These are phyloP conservation scores for Trichoderma guizhouense DNA, from an alignment of 2,329 filamentous ascomycete species.

Conservation along the genomic window DNA sequence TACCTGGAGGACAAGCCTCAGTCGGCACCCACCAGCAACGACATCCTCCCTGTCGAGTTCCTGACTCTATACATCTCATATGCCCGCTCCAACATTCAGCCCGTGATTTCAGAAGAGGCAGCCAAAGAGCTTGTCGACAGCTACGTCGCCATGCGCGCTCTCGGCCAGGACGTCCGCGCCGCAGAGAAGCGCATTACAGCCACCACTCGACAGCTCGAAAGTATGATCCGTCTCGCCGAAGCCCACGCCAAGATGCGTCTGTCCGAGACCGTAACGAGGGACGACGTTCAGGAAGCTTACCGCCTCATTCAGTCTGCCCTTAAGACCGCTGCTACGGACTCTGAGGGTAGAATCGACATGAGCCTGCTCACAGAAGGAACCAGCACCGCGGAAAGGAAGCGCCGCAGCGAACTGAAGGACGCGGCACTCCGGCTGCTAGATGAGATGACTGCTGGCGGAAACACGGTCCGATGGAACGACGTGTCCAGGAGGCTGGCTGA, in stretches of 20 bases:
- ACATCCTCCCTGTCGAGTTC: constrained; percentile 91
- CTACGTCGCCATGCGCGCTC: constrained; percentile 92
- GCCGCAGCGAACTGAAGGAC: constrained; percentile 79
- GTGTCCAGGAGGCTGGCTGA: constrained; percentile 71
- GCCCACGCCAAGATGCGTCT: constrained; percentile 98
- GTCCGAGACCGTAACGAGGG: constrained; percentile 66
- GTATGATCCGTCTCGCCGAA: constrained; percentile 95
- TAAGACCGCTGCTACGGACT: constrained; percentile 95
- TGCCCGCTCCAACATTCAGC: constrained; percentile 81
- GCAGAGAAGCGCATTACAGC: constrained; percentile 96
- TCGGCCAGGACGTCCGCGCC: constrained; percentile 82
- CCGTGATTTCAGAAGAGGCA: constrained; percentile 73
- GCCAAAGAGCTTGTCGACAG: constrained; percentile 79
- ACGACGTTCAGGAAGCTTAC: constrained; percentile 86
- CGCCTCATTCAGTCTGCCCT: constrained; percentile 89
- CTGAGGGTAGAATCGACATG: constrained; percentile 94
- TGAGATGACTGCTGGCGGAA: constrained; percentile 68
- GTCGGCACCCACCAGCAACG: constrained; percentile 67
- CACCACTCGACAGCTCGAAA: constrained; percentile 93
- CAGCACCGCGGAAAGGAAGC: constrained; percentile 77
- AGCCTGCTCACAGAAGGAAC: constrained; percentile 92
- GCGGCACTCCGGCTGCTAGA: constrained; percentile 74
- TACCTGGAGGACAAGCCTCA: constrained; percentile 94
- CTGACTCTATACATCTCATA: constrained; percentile 97
- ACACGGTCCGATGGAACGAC: constrained; percentile 73